phyloP scores from a whole-genome alignment of 805 yeast species.

The Saccharomycopsis fodiens region DNA sequence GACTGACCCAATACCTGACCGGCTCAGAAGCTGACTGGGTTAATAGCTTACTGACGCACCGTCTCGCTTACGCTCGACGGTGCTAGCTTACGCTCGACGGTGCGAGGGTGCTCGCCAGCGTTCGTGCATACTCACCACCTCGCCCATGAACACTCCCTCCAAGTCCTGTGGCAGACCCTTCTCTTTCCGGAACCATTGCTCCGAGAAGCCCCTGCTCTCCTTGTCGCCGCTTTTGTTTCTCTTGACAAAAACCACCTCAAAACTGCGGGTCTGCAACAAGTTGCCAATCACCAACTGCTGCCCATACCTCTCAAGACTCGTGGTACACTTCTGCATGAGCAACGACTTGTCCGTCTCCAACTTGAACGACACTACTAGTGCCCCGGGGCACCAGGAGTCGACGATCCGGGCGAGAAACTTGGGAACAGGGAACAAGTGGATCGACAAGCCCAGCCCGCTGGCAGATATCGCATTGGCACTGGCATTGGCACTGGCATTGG shows the following conservation, averaged over 20 bases:
- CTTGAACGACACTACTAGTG: constrained; percentile 92
- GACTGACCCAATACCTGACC: no score
- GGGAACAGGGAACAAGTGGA: constrained; percentile 94
- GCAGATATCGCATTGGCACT: neutral
- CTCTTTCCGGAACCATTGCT: constrained; percentile 43
- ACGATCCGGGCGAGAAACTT: constrained; percentile 83
- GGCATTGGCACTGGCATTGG: constrained; percentile 21
- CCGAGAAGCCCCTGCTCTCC: neutral
- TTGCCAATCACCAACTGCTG: constrained; percentile 96
- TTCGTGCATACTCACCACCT: constrained; percentile 55
- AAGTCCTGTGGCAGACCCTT: constrained; percentile 39
- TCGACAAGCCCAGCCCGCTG: constrained; percentile 56
- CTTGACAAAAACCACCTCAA: constrained; percentile 79
- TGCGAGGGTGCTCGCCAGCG: no score
- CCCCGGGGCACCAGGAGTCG: constrained; percentile 90
- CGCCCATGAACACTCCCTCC: constrained; percentile 75
- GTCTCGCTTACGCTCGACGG: no score
- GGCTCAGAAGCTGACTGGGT: no score
- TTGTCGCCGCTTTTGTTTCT: constrained; percentile 27
- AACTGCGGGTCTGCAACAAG: constrained; percentile 78
- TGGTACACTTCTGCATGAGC: constrained; percentile 63
- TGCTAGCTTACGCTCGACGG: no score
- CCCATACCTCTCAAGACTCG: constrained; percentile 74
- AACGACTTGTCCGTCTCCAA: constrained; percentile 79
- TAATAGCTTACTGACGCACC: no score